Percentiles rank a stretch among this genome's conserved stretches.
phyloP scores from a whole-genome alignment of 306 rosid genomes.

The Prunus mume region DNA sequence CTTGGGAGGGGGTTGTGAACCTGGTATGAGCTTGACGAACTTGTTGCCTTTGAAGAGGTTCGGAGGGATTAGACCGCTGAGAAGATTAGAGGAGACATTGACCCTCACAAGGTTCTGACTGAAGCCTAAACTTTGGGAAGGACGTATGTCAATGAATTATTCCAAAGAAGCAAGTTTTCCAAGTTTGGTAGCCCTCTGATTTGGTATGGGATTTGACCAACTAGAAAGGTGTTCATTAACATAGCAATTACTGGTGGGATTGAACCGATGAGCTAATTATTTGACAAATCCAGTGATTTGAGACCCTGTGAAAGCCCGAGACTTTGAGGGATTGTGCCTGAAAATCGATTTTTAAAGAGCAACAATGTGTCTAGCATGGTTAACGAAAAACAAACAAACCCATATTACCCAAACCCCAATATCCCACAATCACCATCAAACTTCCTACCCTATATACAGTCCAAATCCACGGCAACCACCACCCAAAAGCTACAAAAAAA shows the following conservation, averaged over 20 bases:
- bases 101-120: constrained; percentile 44
- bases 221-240: constrained; percentile 55
- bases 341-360: constrained; percentile 55
- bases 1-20: constrained; percentile 42
- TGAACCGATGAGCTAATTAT: constrained; percentile 61
- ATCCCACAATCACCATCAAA: too few relatives aligned
- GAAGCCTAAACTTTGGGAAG: constrained; percentile 60
- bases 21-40: constrained; percentile 50
- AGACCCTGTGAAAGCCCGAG: constrained; percentile 50
- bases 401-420: too few relatives aligned
- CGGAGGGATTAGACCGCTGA: constrained; percentile 65
- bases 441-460: too few relatives aligned
- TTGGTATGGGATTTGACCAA: constrained; percentile 60
- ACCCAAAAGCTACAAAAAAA: too few relatives aligned
- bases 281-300: constrained; percentile 61
- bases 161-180: constrained; percentile 49
- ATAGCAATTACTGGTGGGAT: constrained; percentile 49
- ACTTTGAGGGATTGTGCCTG: constrained; percentile 64
- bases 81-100: constrained; percentile 73
- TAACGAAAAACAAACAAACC: constrained; percentile 35
- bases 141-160: constrained; percentile 62
- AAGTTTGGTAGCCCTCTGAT: constrained; percentile 69
- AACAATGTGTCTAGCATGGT: constrained; percentile 52
- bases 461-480: too few relatives aligned
- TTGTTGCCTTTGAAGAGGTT: constrained; percentile 55